Evolutionary conservation across 1,284 basidiomycete species (phyloP).

Genomic region (Hymenochaete sp.): DNA sequence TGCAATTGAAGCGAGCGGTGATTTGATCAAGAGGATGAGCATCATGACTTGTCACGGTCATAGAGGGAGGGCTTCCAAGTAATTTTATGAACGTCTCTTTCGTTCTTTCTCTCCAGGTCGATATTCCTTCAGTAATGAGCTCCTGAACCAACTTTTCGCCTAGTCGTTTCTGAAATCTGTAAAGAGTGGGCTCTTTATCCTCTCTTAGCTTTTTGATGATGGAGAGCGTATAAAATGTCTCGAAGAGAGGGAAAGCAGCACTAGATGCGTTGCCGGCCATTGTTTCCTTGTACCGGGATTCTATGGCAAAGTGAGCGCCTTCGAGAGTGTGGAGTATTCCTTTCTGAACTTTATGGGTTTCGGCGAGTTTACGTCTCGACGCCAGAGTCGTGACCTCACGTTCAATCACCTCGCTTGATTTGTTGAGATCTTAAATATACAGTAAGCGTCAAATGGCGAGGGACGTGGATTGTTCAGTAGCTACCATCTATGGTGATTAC

Average conservation of each 20-base stretch:
- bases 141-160: conserved; percentile 28
- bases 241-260: neutral
- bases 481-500: too few species aligned
- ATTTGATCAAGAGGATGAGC: conserved; percentile 49
- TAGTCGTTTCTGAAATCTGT: conserved; percentile 15
- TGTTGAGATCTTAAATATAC: too few species aligned
- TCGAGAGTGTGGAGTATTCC: too few species aligned
- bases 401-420: too few species aligned
- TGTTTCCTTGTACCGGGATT: neutral
- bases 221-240: neutral
- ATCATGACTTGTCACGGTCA: conserved; percentile 34
- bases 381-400: too few species aligned
- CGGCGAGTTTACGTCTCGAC: too few species aligned
- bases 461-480: too few species aligned
- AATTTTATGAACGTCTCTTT: conserved; percentile 34
- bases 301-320: too few species aligned
- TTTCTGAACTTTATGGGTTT: too few species aligned
- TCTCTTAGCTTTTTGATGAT: neutral
- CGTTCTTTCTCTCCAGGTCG: conserved; percentile 39
- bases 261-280: neutral
- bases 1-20: conserved; percentile 52
- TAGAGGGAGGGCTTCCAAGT: conserved; percentile 44
- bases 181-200: conserved; percentile 1
- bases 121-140: conserved; percentile 34
- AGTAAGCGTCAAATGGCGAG: too few species aligned